Percentiles rank a stretch among this genome's conserved stretches.
Evolutionary conservation across 805 yeast genomes (phyloP).

Genomic region (Kurtzmaniella cleridarum): DNA sequence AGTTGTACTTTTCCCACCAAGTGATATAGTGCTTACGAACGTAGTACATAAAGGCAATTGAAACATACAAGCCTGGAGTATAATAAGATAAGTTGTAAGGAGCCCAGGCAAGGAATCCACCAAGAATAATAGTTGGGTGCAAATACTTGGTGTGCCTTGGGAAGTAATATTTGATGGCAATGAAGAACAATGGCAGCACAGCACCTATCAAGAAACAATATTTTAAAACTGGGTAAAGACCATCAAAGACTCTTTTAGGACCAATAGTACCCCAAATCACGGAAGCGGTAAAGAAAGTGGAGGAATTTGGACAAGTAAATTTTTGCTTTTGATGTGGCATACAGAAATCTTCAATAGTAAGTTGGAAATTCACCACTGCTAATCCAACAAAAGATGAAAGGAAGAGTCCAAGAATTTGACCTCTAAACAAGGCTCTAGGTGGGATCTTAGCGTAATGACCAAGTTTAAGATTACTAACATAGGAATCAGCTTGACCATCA

Average conservation of each 20-base stretch:
- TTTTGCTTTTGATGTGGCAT: slow-evolving; percentile 14
- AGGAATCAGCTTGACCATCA: slow-evolving; percentile 26
- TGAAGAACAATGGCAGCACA: slow-evolving; percentile 17
- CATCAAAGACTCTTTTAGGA: slow-evolving; percentile 48
- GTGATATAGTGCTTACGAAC: slow-evolving; percentile 38
- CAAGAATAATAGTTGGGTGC: slow-evolving; percentile 47
- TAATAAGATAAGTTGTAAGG: slow-evolving; percentile 41
- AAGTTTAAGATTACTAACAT: slow-evolving; percentile 24
- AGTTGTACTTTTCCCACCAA: slow-evolving; percentile 68
- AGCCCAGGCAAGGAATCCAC: slow-evolving; percentile 38
- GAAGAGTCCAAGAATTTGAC: slow-evolving; percentile 19
- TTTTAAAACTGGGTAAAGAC: slow-evolving; percentile 27
- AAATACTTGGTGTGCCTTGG: slow-evolving; percentile 20
- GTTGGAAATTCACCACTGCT: slow-evolving; percentile 17
- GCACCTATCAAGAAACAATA: slow-evolving; percentile 32
- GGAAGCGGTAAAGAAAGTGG: slow-evolving; percentile 42
- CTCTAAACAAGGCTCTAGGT: slow-evolving; percentile 35
- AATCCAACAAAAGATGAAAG: slow-evolving; percentile 16
- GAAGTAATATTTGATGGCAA: slow-evolving; percentile 16
- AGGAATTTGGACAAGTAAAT: slow-evolving; percentile 19
- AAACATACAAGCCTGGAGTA: slow-evolving; percentile 52
- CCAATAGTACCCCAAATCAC: slow-evolving; percentile 48
- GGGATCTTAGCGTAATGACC: slow-evolving; percentile 36
- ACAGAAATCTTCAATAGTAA: slow-evolving; percentile 17
- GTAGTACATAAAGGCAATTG: slow-evolving; percentile 46